A percentile compares a stretch with the other conserved stretches of the same genome.
Evolutionary conservation across 345 rosid species (phyloP).

Genomic region (Gossypium mustelinum): DNA sequence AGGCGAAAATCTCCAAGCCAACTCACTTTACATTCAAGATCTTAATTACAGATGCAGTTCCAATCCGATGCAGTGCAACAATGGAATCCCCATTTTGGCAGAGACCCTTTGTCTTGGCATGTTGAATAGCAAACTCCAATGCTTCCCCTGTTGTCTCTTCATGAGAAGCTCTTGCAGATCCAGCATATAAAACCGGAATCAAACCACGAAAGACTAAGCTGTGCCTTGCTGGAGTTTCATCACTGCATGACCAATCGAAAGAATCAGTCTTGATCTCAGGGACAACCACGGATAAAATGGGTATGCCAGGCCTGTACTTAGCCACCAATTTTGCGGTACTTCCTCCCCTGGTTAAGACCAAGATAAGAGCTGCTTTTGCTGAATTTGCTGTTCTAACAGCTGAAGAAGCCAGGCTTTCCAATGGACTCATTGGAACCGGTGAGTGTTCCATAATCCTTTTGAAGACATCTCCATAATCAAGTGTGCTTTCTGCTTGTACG

Average conservation of each 20-base stretch:
- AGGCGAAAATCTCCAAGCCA: background rate
- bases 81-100: constrained; percentile 79
- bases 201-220: constrained; percentile 85
- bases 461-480: constrained; percentile 76
- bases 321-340: constrained; percentile 93
- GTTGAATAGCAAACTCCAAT: constrained; percentile 67
- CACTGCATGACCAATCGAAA: constrained; percentile 95
- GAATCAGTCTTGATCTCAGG: constrained; percentile 83
- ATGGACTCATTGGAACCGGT: constrained; percentile 92
- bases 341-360: constrained; percentile 92
- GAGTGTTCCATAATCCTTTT: constrained; percentile 78
- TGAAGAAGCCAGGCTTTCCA: constrained; percentile 85
- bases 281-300: constrained; percentile 83
- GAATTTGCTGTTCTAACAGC: constrained; percentile 92
- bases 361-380: constrained; percentile 69
- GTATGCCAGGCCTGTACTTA: constrained; percentile 90
- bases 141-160: constrained; percentile 93
- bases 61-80: background rate
- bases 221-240: constrained; percentile 89
- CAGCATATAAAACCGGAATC: constrained; percentile 75
- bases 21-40: background rate
- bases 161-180: constrained; percentile 86
- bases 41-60: background rate
- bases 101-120: constrained; percentile 63
- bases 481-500: constrained; percentile 85